Evolutionary conservation across 257 asterid species (phyloP).

Genomic region (Gentiana macrophylla): DNA sequence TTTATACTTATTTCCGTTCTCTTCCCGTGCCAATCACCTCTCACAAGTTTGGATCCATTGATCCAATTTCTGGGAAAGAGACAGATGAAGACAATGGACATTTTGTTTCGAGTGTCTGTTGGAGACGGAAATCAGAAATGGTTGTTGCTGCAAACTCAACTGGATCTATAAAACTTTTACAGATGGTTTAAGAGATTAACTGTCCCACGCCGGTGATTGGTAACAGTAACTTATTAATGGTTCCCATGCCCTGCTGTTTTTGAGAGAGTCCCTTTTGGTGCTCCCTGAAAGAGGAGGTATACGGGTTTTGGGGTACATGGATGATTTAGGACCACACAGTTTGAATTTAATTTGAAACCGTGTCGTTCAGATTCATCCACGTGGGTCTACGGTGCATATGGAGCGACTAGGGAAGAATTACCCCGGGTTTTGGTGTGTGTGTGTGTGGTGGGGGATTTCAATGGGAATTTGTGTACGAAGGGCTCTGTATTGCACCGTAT

Average conservation of each 20-base stretch:
- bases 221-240: not conserved
- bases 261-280: not conserved
- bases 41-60: constrained; percentile 75
- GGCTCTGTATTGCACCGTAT: too few species aligned
- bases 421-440: too few species aligned
- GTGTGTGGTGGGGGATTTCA: too few species aligned
- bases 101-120: constrained; percentile 88
- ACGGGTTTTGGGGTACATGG: too few species aligned
- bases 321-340: too few species aligned
- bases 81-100: constrained; percentile 71
- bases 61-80: constrained; percentile 74
- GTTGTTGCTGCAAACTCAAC: constrained; percentile 80
- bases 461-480: too few species aligned
- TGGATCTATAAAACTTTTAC: constrained; percentile 68
- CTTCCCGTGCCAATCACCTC: constrained; percentile 82
- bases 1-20: constrained; percentile 63
- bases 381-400: too few species aligned
- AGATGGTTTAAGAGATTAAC: constrained; percentile 44
- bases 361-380: too few species aligned
- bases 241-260: not conserved
- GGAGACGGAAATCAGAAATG: constrained; percentile 75
- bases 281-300: not conserved
- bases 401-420: too few species aligned
- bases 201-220: not conserved
- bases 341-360: too few species aligned